Evolutionary conservation across 1,139 yeast species (phyloP).

Genomic region (Geotrichum reessii): DNA sequence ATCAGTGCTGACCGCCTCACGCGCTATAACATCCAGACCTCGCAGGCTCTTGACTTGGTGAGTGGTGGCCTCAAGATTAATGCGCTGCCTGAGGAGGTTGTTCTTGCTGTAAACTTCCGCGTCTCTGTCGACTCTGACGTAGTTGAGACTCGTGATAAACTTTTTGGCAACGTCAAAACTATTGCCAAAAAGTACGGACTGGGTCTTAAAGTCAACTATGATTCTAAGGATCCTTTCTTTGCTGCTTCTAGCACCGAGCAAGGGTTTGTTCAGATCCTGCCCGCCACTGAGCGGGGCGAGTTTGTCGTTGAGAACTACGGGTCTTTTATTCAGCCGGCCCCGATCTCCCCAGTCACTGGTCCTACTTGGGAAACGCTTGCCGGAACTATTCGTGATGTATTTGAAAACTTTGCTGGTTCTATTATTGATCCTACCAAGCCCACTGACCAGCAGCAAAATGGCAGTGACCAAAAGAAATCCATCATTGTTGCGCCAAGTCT

Average conservation of each 20-base stretch:
- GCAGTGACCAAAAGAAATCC: background rate
- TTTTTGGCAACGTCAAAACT: slow-evolving; percentile 36
- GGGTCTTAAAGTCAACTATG: slow-evolving; percentile 40
- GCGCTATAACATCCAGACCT: slow-evolving; percentile 49
- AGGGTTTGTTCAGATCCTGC: slow-evolving; percentile 15
- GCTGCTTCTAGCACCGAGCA: no score
- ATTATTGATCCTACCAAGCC: slow-evolving; percentile 29
- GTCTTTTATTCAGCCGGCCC: slow-evolving; percentile 49
- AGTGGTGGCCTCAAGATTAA: slow-evolving; percentile 59
- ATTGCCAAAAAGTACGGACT: slow-evolving; percentile 44
- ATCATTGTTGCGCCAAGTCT: slow-evolving; percentile 57
- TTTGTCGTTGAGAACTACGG: slow-evolving; percentile 31
- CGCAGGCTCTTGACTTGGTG: slow-evolving; percentile 58
- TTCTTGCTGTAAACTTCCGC: slow-evolving; percentile 50
- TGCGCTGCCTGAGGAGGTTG: slow-evolving; percentile 61
- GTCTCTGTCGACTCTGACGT: slow-evolving; percentile 47
- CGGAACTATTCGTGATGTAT: slow-evolving; percentile 41
- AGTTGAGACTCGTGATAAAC: slow-evolving; percentile 37
- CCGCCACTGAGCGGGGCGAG: slow-evolving; percentile 23
- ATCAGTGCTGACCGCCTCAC: slow-evolving; percentile 10
- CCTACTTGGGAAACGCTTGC: slow-evolving; percentile 50
- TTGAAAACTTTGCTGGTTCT: slow-evolving; percentile 13
- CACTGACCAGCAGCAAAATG: background rate
- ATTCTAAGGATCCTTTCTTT: background rate
- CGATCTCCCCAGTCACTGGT: slow-evolving; percentile 47